Evolutionary conservation across 2,329 filamentous ascomycete species (phyloP), one percentile per base, ranked within the genome.

Genomic region (Aspergillus intermedius): DNA sequence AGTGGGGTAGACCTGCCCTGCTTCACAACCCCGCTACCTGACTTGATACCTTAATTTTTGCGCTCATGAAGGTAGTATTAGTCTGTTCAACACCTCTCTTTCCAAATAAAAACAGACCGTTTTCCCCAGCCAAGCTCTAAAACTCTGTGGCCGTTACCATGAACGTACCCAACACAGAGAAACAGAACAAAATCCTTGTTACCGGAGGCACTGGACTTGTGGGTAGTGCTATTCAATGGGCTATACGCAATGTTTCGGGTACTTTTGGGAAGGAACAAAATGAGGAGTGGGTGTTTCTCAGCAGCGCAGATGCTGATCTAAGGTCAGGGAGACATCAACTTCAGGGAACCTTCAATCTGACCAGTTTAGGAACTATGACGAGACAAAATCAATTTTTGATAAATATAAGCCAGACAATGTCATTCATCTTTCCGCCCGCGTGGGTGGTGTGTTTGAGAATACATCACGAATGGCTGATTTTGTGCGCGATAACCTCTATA

Each of bases 281-380:
- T 42, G 39, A 42, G 39, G 39, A 42, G 39, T 42, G 39, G 39
- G 39, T 42, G 39, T 42, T 42, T 42, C 39, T 42, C 39, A 42
- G 39, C 9, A 42, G 39, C 39, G 39, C 39, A 21, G 39, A 42
- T 42, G 39, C 17, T 42, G 39, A 42, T 42, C 7, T 42, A 42
- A 42, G 39, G 39, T 42, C n/a, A 23, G 21, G 21, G 4, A 23
- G 9, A 42, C 15, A 37, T 5, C 34, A 37, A 37, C 34, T 37
- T 37, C 34, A 37, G 15, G 3, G 34, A 37, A 37, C 34, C 34
- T 37, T 5, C 34, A 37, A 37, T 37, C 34, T 42, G 39, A 42
- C 39, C 4, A 42, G 15, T 42, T 42, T 23, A 42, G 39, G 39
- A 21, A 42, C 19, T 42, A 42, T 23, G 21, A 42, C 15, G 39